Conservation (phyloP, 345 rosid species). For the Lenwebbia sp. region DNA sequence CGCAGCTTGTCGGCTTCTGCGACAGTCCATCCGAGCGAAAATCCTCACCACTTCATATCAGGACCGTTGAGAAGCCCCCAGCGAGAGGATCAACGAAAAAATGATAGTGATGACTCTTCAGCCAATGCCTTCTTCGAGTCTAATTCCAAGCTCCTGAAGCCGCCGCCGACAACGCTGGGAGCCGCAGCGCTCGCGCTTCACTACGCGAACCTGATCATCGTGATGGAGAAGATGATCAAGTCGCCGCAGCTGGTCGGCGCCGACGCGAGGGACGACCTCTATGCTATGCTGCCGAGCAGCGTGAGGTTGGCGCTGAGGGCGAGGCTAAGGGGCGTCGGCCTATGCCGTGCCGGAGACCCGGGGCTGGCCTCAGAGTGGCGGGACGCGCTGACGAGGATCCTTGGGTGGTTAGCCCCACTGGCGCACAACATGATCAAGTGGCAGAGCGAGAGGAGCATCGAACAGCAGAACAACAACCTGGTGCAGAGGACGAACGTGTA, state of each 20-base stretch:
- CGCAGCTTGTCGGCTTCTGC: conserved; percentile 82
- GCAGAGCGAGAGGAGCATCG: conserved; percentile 95
- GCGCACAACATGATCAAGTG: conserved; percentile 97
- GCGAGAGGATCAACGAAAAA: neutral
- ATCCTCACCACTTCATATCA: conserved; percentile 18
- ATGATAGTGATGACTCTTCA: neutral
- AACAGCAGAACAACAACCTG: conserved; percentile 39
- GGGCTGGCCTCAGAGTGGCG: conserved; percentile 80
- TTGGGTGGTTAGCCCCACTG: conserved; percentile 78
- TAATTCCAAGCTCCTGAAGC: conserved; percentile 50
- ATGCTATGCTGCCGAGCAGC: conserved; percentile 75
- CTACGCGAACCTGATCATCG: conserved; percentile 74
- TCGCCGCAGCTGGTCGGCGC: conserved; percentile 88
- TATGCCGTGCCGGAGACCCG: conserved; percentile 63
- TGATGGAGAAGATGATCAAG: conserved; percentile 89
- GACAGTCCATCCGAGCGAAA: conserved; percentile 52
- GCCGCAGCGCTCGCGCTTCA: conserved; percentile 72
- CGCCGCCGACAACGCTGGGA: conserved; percentile 65
- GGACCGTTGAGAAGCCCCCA: conserved; percentile 16
- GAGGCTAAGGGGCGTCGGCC: conserved; percentile 57
- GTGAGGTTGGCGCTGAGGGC: conserved; percentile 50
- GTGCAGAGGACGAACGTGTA: conserved; percentile 25
- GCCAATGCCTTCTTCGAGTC: conserved; percentile 44
- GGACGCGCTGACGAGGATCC: conserved; percentile 62
- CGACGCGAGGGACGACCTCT: conserved; percentile 84